Evolutionary conservation across 2,329 filamentous ascomycete genomes (phyloP), one percentile per base, ranked within the genome.

Genomic region (Epichloe typhina): DNA sequence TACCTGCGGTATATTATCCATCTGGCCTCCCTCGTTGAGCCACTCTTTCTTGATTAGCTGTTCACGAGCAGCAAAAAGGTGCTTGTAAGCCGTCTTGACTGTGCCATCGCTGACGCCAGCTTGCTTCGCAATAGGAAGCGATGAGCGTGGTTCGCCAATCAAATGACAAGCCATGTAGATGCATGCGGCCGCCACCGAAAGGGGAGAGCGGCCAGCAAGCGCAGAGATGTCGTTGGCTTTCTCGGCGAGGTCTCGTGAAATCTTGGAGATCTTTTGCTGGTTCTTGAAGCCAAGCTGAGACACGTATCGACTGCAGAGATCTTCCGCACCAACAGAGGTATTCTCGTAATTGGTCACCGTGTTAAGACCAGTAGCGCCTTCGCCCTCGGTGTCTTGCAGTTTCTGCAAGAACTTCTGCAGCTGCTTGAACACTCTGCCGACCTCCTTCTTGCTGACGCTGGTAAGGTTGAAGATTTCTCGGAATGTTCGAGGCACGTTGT

Each of bases 91-190:
- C 26, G 88, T 94, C 61, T 94, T 90, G 60, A 98, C 95, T 0
- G 93, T 98, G 50, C 93, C 90, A 63, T 98, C 94, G 64, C 89
- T 96, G 31, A 98, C 93, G 57, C 88, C 88, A 1, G 87, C 88
- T 17, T 93, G 84, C 23, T 70, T 68, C 5, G 88, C 86, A 59
- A 98, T 96, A 54, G 94, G 86, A 66, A 90, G 90, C n/a, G 88
- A 85, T 6, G 80, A 74, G 61, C 86, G 86, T 19, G 81, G 74
- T 58, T 93, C 80, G 51, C 84, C 86, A 71, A 95, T 84, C 38
- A 97, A 76, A 62, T 91, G 82, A 33, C 88, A 89, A 4, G 91
- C 86, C 82, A 97, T 93, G 74, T 93, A 98, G 66, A 98, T 96
- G 66, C 89, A 95, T 35, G 93, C 90, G 17, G 90, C 91, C 6